phyloP scores from a whole-genome alignment of 805 yeast species.

The Saturnispora dispora region DNA sequence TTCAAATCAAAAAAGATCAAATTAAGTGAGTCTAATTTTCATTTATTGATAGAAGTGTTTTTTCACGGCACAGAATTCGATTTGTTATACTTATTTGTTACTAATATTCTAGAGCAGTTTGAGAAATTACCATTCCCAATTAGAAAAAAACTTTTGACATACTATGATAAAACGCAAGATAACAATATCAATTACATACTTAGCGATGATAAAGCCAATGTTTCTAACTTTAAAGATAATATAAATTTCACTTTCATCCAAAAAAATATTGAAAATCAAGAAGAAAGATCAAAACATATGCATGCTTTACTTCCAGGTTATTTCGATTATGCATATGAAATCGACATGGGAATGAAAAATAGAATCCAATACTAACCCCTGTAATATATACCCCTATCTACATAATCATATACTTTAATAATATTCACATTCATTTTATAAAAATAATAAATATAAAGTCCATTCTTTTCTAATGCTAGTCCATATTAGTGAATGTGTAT shows the following conservation, averaged over 20 bases:
- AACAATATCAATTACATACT: slow-evolving; percentile 9
- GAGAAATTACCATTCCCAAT: slow-evolving; percentile 5
- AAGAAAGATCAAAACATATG: slow-evolving; percentile 11
- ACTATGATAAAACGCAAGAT: slow-evolving; percentile 13
- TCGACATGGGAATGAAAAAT: slow-evolving; percentile 10
- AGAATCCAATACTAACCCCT: neutral
- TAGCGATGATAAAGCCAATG: neutral
- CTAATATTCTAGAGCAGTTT: slow-evolving; percentile 8
- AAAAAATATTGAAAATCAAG: slow-evolving; percentile 9
- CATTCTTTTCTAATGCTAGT: neutral
- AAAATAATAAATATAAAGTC: neutral
- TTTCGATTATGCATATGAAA: slow-evolving; percentile 10
- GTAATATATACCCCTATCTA: neutral
- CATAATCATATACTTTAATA: neutral
- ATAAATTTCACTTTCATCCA: slow-evolving; percentile 13
- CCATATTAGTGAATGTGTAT: neutral
- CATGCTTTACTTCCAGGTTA: slow-evolving; percentile 11
- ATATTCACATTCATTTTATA: neutral
- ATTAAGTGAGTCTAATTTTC: slow-evolving; percentile 13
- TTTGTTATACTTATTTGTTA: slow-evolving; percentile 16
- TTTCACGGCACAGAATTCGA: slow-evolving; percentile 21
- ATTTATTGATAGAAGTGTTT: slow-evolving; percentile 16
- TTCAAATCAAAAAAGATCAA: slow-evolving; percentile 7
- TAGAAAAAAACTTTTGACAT: slow-evolving; percentile 3
- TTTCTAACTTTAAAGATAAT: slow-evolving; percentile 3